Evolutionary conservation across 805 yeast species (phyloP), one percentile per base, ranked within the genome.

Genomic region (Blastobotrys mokoenaii): DNA sequence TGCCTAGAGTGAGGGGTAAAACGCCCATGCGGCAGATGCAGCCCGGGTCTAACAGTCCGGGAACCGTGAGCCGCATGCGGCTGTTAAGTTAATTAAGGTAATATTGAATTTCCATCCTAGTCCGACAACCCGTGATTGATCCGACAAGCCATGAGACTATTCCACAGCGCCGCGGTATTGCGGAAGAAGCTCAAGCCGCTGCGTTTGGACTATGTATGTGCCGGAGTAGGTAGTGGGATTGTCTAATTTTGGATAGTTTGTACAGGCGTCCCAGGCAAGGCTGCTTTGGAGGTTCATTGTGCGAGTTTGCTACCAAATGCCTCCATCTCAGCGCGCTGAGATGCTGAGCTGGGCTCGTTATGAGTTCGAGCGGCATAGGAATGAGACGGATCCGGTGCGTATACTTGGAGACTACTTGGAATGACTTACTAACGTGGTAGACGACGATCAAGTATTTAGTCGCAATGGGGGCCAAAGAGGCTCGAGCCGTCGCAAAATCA

Each of bases 341-440:
- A 53, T 64, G 15, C 47, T 63, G 2, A 25, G 36, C 8, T 64
- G 64, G 64, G 68, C 68, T 15, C 49, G 66, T 3, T 38, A 57
- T 2, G 68, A 64, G 47, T 64, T 64, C 46, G 51, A 54, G 3
- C 46, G 51, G 10, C 52, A 62, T 46, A 43, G 48, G 20, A 36
- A 53, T 14, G 65, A 53, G 38, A 47, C 58, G 0, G 66, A 63
- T 41, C 58, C 60, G 3, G 27, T 22, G 8, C n/a, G n/a, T n/a
- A n/a, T n/a, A n/a, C n/a, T n/a, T n/a, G n/a, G n/a, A n/a, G n/a
- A n/a, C n/a, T n/a, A n/a, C n/a, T 22, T 22, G 27, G 4, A 8
- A 8, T 22, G 7, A 22, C 4, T 22, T 22, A 8, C 27, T 22
- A 22, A 22, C 27, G 27, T 5, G 27, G 7, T 22, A 22, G 27